Base-by-base conservation (phyloP, 1,284 basidiomycete species). In the Cystobasidium slooffiae region DNA sequence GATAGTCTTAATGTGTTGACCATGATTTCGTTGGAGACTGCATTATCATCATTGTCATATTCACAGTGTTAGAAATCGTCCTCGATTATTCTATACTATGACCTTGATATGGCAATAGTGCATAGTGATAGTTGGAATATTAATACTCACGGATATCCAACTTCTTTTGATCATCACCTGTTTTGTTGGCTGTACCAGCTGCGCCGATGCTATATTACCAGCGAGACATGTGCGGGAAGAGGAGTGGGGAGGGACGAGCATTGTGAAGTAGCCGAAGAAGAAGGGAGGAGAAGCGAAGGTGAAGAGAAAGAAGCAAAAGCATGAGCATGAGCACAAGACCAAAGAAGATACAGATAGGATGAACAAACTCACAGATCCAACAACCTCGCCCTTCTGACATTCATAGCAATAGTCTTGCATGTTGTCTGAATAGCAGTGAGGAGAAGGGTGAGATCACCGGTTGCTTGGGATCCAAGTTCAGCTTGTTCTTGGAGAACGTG, bases 91-190 rank as follows among this genome's bases (percentile, higher is more conserved):
- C 37, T n/a, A n/a, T n/a, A n/a, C n/a, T n/a, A 31, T 16, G 56
- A 16, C 14, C 14, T 31, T 31, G 16, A 31, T 31, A 14, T 59
- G 56, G 37, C 56, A 16, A 16, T n/a, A 31, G 18, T 31, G 37
- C n/a, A n/a, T n/a, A 31, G 7, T 31, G 31, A 18, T 22, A n/a
- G 18, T 3, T 52, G 18, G 16, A 43, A n/a, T n/a, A n/a, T n/a
- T n/a, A 22, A 22, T 56, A 59, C 69, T 24, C n/a, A 74, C 64
- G 87, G 22, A 98, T 91, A 82, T 98, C 96, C 73, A 99, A 87
- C 85, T 99, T 99, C 88, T 99, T 99, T 86, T 99, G 97, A 82
- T 98, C 97, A 83, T 99, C 97, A 63, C 97, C 97, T 84, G 97
- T 94, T 14, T 97, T 91, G 82, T 99, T 99, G 59, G 91, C 91